Conservation (phyloP, 257 asterid genomes). For the Voacanga thouarsii region DNA sequence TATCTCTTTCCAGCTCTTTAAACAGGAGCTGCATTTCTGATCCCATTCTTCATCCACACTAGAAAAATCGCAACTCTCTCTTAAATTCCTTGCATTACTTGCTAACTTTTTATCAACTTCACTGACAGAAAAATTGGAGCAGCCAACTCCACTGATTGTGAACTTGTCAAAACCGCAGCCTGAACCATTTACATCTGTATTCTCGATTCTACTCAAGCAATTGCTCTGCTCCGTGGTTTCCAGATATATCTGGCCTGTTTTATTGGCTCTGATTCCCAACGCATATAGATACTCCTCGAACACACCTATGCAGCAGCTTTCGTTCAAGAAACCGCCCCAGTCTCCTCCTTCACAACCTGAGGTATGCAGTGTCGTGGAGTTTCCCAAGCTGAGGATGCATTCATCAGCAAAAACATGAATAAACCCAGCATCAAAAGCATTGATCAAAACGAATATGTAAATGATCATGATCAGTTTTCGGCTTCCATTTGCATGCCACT, state of each 20-base stretch:
- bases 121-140: not conserved
- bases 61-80: not conserved
- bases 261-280: not conserved
- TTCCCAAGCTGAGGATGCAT: not conserved
- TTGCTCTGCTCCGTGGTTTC: not conserved
- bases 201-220: not conserved
- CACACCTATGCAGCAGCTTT: not conserved
- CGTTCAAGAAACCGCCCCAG: not conserved
- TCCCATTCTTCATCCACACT: not conserved
- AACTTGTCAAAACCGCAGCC: not conserved
- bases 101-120: not conserved
- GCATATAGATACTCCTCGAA: not conserved
- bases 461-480: not conserved
- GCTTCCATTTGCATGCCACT: not conserved
- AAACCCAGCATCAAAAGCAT: not conserved
- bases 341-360: not conserved
- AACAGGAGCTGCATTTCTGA: constrained; percentile 12
- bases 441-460: not conserved
- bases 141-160: not conserved
- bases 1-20: constrained; percentile 13
- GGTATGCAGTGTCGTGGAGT: not conserved
- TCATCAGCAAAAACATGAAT: not conserved
- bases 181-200: not conserved
- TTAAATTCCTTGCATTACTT: not conserved
- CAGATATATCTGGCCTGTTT: not conserved